phyloP scores from a whole-genome alignment of 2,329 filamentous ascomycete species.

The Lachnellula subtilissima region DNA sequence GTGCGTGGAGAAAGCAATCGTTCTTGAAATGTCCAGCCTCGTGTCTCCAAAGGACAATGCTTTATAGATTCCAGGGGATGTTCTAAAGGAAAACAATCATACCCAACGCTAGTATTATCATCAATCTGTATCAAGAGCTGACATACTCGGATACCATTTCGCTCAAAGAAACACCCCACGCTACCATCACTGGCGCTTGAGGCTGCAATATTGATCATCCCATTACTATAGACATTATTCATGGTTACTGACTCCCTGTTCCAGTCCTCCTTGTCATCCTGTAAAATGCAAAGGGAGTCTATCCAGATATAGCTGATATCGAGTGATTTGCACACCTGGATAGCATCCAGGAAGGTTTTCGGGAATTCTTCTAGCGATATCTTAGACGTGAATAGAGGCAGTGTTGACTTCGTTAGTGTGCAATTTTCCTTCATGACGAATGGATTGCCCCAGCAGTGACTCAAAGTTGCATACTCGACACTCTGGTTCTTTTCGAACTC shows the following conservation, averaged over 20 bases:
- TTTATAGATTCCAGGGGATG: neutral
- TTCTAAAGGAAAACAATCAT: neutral
- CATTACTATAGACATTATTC: neutral
- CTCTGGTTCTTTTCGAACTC: too few relatives aligned
- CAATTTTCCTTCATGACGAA: too few relatives aligned
- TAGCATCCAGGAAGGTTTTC: neutral
- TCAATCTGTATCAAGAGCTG: too few relatives aligned
- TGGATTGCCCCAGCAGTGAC: neutral
- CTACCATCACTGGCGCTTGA: neutral
- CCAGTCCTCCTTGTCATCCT: neutral
- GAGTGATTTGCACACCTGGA: neutral
- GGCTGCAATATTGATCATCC: neutral
- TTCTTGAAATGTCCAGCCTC: conserved; percentile 5
- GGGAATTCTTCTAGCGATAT: neutral
- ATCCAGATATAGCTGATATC: neutral
- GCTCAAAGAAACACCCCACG: neutral
- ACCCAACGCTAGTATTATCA: too few relatives aligned
- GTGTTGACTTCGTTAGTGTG: neutral
- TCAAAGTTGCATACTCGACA: neutral
- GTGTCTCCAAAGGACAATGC: neutral
- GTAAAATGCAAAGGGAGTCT: conserved; percentile 1
- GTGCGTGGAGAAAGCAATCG: neutral
- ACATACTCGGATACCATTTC: too few relatives aligned
- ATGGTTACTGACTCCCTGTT: neutral
- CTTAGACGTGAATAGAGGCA: neutral